Evolutionary conservation across 805 yeast species (phyloP).

Genomic region (Hanseniaspora vineae): DNA sequence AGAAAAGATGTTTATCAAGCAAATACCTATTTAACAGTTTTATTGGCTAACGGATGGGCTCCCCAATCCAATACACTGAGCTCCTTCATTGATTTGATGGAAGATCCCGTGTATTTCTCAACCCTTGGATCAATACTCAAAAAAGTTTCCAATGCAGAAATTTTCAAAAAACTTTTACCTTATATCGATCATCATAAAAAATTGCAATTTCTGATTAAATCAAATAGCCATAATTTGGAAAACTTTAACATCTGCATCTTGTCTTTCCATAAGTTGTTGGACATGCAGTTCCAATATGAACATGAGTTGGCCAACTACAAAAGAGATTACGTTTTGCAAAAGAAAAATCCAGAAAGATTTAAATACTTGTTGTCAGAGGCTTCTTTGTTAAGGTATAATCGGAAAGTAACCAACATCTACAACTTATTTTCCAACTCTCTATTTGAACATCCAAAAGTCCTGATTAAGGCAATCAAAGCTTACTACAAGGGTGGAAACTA

Average conservation of each 20-base stretch:
- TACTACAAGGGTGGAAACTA: slow-evolving; percentile 2
- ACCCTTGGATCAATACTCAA: slow-evolving; percentile 1
- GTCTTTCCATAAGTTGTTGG: not conserved
- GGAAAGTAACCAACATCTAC: not conserved
- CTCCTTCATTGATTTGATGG: slow-evolving; percentile 40
- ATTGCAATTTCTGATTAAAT: not conserved
- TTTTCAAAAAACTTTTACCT: slow-evolving; percentile 4
- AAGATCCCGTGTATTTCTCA: slow-evolving; percentile 8
- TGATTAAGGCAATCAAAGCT: not conserved
- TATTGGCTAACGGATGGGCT: not conserved
- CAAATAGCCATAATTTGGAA: not conserved
- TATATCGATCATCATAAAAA: slow-evolving; percentile 20
- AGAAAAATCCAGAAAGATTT: not conserved
- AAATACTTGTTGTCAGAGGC: not conserved
- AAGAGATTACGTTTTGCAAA: not conserved
- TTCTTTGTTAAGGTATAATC: not conserved
- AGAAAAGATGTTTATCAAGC: not conserved
- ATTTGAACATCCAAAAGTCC: not conserved
- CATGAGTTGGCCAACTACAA: not conserved
- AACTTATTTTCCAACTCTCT: not conserved
- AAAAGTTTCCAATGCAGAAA: slow-evolving; percentile 10
- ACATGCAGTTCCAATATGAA: not conserved
- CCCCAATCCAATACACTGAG: not conserved
- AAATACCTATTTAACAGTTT: not conserved
- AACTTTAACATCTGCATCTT: not conserved